These are phyloP conservation scores for Sclerotinia trifoliorum DNA, from an alignment of 2,329 filamentous ascomycete species.

Conservation along the genomic window DNA sequence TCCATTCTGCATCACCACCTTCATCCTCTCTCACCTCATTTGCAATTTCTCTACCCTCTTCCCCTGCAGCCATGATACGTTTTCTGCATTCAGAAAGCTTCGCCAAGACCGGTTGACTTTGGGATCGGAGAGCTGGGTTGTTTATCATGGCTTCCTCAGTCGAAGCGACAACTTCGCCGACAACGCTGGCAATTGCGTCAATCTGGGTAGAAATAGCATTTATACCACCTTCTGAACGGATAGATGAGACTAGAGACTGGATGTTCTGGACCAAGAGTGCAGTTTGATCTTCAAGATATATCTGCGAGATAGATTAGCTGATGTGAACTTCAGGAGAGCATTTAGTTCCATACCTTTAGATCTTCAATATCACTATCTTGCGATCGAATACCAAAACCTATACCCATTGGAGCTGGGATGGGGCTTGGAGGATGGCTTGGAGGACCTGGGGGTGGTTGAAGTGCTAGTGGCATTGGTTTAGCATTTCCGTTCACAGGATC, in stretches of 20 bases:
- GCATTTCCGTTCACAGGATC: slow-evolving; percentile 37
- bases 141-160: slow-evolving; percentile 58
- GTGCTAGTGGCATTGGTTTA: slow-evolving; percentile 26
- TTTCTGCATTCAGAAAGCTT: slow-evolving; percentile 63
- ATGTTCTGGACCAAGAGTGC: slow-evolving; percentile 76
- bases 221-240: slow-evolving; percentile 63
- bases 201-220: slow-evolving; percentile 69
- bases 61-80: slow-evolving; percentile 62
- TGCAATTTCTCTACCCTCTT: slow-evolving; percentile 59
- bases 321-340: not conserved
- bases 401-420: slow-evolving; percentile 38
- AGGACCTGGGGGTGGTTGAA: slow-evolving; percentile 20
- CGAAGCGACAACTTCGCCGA: slow-evolving; percentile 66
- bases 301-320: slow-evolving; percentile 45
- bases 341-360: slow-evolving; percentile 51
- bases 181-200: slow-evolving; percentile 65
- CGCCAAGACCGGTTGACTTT: slow-evolving; percentile 50
- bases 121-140: slow-evolving; percentile 52
- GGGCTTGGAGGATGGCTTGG: slow-evolving; percentile 20
- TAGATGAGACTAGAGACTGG: slow-evolving; percentile 73
- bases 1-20: slow-evolving; percentile 55
- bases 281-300: slow-evolving; percentile 81
- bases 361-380: slow-evolving; percentile 54
- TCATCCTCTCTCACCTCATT: slow-evolving; percentile 52
- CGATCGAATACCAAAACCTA: slow-evolving; percentile 44